A percentile compares a stretch with the other conserved stretches of the same genome.
Conservation (phyloP, 306 rosid genomes). For the Prunus fruticosa region DNA sequence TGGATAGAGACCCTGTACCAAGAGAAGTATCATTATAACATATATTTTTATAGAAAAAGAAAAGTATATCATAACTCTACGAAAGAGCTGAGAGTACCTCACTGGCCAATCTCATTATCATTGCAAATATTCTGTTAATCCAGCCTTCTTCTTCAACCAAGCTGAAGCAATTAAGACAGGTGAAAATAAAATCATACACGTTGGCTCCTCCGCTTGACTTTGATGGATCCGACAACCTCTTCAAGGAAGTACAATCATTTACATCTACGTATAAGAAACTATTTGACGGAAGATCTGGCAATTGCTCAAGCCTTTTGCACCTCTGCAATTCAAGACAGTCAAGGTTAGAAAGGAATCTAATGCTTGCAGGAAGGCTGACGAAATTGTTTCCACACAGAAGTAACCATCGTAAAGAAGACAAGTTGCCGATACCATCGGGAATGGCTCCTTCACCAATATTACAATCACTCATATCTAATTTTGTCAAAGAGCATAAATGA, state of each 20-base stretch:
- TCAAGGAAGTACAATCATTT: conserved; percentile 8
- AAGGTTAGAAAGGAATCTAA: conserved; percentile 12
- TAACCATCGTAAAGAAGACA: not conserved
- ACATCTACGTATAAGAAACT: not conserved
- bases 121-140: not conserved
- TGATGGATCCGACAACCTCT: not conserved
- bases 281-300: not conserved
- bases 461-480: not conserved
- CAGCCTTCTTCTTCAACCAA: not conserved
- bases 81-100: no score
- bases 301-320: conserved; percentile 16
- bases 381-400: conserved; percentile 3
- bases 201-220: not conserved
- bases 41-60: no score
- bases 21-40: no score
- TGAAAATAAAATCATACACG: not conserved
- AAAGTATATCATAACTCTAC: no score
- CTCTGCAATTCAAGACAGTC: not conserved
- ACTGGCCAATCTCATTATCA: not conserved
- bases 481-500: not conserved
- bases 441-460: conserved; percentile 4
- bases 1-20: no score
- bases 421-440: conserved; percentile 1
- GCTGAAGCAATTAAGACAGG: not conserved
- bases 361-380: conserved; percentile 2